Evolutionary conservation across 169 alveolate species (phyloP).

Genomic region (Eimeria praecox): DNA sequence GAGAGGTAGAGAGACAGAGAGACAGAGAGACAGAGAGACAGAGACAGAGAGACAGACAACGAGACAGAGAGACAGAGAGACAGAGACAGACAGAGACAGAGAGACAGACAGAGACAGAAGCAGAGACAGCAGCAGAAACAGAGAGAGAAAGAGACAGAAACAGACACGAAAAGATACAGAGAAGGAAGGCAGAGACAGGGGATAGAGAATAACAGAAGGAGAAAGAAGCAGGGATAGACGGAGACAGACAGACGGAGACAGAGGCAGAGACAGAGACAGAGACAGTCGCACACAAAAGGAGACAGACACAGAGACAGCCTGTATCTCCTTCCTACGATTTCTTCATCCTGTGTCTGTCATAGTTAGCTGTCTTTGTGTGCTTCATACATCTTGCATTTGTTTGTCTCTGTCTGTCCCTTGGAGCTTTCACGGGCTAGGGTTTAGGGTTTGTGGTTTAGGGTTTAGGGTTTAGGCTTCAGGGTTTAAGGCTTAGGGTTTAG

Average conservation of each 20-base stretch:
- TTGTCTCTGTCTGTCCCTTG: not conserved
- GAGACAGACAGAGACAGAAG: not conserved
- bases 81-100: not conserved
- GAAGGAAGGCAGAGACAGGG: not conserved
- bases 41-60: not conserved
- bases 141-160: not conserved
- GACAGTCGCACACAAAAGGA: not conserved
- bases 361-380: not conserved
- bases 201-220: not conserved
- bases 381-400: too few species aligned
- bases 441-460: conserved; percentile 24
- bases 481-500: conserved; percentile 31
- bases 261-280: not conserved
- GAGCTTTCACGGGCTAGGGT: conserved; percentile 22
- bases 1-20: not conserved
- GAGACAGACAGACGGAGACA: not conserved
- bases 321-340: not conserved
- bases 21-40: not conserved
- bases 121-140: too few species aligned
- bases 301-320: not conserved
- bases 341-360: not conserved
- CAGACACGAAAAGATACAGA: not conserved
- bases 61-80: not conserved
- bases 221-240: not conserved
- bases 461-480: not conserved